Conservation (phyloP, 2,329 filamentous ascomycete species). For the Myriosclerotinia duriaeana region DNA sequence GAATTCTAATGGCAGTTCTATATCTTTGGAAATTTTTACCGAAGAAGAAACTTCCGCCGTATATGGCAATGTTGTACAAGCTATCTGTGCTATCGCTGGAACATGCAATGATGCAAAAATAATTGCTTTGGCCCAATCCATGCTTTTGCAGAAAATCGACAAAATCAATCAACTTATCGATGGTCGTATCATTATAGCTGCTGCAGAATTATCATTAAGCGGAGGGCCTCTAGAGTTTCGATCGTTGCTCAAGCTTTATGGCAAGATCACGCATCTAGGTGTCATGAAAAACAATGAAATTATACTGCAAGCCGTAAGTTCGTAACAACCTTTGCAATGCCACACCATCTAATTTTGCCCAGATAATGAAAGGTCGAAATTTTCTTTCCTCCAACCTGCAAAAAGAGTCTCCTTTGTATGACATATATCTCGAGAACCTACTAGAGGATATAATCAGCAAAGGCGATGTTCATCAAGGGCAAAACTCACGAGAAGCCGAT, state of each 20-base stretch:
- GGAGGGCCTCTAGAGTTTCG: constrained; percentile 82
- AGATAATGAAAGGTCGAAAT: constrained; percentile 75
- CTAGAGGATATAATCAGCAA: constrained; percentile 87
- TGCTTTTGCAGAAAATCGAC: constrained; percentile 92
- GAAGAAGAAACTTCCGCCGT: constrained; percentile 77
- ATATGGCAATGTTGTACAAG: constrained; percentile 88
- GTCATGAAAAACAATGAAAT: constrained; percentile 65
- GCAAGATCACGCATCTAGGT: constrained; percentile 71
- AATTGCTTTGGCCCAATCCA: constrained; percentile 86
- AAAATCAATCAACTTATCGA: constrained; percentile 81
- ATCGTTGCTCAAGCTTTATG: constrained; percentile 80
- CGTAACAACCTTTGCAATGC: constrained; percentile 10
- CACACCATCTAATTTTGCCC: constrained; percentile 13
- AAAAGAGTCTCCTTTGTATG: constrained; percentile 71
- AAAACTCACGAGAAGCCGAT: constrained; percentile 73
- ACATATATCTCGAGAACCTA: constrained; percentile 79
- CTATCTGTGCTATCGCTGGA: constrained; percentile 85
- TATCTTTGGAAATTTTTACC: constrained; percentile 72
- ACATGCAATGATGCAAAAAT: constrained; percentile 87
- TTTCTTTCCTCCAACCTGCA: constrained; percentile 71
- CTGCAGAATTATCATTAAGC: constrained; percentile 72
- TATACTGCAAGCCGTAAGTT: constrained; percentile 69
- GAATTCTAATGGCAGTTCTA: constrained; percentile 69
- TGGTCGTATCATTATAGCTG: constrained; percentile 79
- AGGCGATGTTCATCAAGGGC: constrained; percentile 76